Base-by-base conservation (phyloP, 805 yeast species). In the Candida manassasensis region DNA sequence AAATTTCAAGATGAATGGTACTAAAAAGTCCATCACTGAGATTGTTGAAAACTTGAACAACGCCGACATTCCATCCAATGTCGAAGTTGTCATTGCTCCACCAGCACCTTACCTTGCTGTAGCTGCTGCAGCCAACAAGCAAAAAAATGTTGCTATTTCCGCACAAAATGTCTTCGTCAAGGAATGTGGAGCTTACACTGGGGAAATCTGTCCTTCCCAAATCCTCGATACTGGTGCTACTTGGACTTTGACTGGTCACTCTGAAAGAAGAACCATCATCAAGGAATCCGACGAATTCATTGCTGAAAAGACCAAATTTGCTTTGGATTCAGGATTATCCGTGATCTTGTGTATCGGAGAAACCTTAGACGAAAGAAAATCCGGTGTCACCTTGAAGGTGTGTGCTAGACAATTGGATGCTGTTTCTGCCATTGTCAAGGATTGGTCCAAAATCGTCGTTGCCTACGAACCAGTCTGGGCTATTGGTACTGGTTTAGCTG, bases 401-500 rank as follows among this genome's bases (percentile, higher is more conserved):
- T 81, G 85, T 67, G 77, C 83, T 63, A 80, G 84, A 73, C 97
- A 93, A 77, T 75, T 90, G 59, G 74, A 78, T 50, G 96, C 97
- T 44, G 97, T 84, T 43, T 69, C 84, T 56, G 83, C 79, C 61
- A 72, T 81, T 43, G 81, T 87, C 45, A 58, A 64, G 41, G 97
- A 89, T 80, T 90, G 97, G 97, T 55, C 83, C 46, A 75, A 84
- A 66, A 74, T 93, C 50, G 97, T 93, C 48, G 71, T 93, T 64
- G 98, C 98, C 57, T 93, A 93, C 73, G 98, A 93, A 75, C 98
- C 98, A 55, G 96, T 93, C 51, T 93, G 98, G 98, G 98, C 98
- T 55, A 93, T 93, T 55, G 98, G 98, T 66, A 89, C 97, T 53
- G 98, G 98, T 61, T 79, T 93, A 60, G 96, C 97, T 55, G 97